Base-by-base conservation (phyloP, 805 yeast species). In the Schwanniomyces polymorphus region DNA sequence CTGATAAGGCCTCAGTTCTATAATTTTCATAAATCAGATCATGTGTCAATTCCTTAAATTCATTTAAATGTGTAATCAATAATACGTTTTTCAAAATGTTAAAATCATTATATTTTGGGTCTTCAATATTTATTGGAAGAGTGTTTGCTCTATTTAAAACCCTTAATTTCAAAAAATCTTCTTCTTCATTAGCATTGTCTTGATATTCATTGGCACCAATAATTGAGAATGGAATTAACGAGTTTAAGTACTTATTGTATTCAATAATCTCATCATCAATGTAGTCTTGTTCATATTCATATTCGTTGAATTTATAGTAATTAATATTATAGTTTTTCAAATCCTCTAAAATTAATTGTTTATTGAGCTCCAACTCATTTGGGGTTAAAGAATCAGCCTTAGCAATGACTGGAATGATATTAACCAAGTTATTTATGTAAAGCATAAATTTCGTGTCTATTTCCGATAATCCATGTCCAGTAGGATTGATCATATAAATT, bases 11-110 rank as follows among this genome's bases (percentile, higher is more conserved):
- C 60, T 84, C 90, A 8, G 97, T 88, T 77, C 97, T 85, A 69
- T 91, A 91, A 62, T 84, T 85, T 67, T 91, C 97, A 66, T 91
- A 91, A 53, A 91, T 72, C 35, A 84, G 79, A 63, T 90, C 96
- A 64, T 88, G 95, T 7, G 97, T 91, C 59, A 81, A 78, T 58
- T 91, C 97, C 69, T 89, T 89, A 67, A 91, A 82, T 62, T 91
- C 97, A 63, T 85, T 85, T 67, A 91, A 78, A 68, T 90, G 97
- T 14, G 94, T 84, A 58, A 88, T 86, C 59, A 91, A 78, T 49
- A 91, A 72, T 4, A 91, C 81, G 59, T 88, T 89, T 64, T 91
- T 84, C 65, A 91, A 76, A 37, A 87, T 79, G 38, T 88, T 80
- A 63, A 91, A 87, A 67, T 91, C 97, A 53, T 90, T 85, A 51